Evolutionary conservation across 2,329 filamentous ascomycete genomes (phyloP).

Genomic region (Leptographium lundbergii): DNA sequence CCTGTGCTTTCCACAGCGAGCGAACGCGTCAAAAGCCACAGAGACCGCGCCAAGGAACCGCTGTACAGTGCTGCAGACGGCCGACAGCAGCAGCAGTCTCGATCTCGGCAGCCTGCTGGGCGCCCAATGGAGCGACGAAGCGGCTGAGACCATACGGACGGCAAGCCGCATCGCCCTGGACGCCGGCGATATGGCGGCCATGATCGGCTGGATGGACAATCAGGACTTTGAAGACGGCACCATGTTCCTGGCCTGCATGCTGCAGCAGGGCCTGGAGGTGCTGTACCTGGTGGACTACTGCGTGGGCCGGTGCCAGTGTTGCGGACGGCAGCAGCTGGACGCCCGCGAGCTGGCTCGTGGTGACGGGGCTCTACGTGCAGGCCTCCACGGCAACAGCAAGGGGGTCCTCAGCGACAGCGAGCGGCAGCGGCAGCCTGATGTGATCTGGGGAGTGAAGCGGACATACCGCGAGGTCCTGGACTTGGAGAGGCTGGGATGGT

Average conservation of each 20-base stretch:
- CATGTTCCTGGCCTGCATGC: slow-evolving; percentile 17
- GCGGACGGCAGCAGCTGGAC: neutral
- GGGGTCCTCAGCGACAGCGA: neutral
- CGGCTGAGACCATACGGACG: slow-evolving; percentile 14
- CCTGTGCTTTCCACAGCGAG: slow-evolving; percentile 11
- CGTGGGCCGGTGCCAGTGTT: slow-evolving; percentile 1
- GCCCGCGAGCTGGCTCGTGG: neutral
- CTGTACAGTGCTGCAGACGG: neutral
- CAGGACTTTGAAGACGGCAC: slow-evolving; percentile 16
- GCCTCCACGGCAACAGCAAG: neutral
- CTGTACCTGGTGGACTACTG: slow-evolving; percentile 20
- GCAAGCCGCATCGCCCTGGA: slow-evolving; percentile 18
- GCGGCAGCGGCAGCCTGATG: slow-evolving; percentile 11
- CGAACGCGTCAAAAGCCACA: neutral
- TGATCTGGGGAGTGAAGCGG: slow-evolving; percentile 18
- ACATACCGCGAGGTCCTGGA: slow-evolving; percentile 21
- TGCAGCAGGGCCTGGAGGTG: slow-evolving; percentile 18
- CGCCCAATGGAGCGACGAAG: slow-evolving; percentile 18
- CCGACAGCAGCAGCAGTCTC: neutral
- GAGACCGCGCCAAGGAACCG: neutral
- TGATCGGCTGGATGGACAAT: slow-evolving; percentile 1
- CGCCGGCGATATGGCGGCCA: slow-evolving; percentile 13
- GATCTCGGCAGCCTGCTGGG: slow-evolving; percentile 11
- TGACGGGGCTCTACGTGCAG: neutral
- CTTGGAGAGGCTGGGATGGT: slow-evolving; percentile 20